phyloP scores from a whole-genome alignment of 495 filamentous ascomycete species.

The Lentithecium fluviatile region DNA sequence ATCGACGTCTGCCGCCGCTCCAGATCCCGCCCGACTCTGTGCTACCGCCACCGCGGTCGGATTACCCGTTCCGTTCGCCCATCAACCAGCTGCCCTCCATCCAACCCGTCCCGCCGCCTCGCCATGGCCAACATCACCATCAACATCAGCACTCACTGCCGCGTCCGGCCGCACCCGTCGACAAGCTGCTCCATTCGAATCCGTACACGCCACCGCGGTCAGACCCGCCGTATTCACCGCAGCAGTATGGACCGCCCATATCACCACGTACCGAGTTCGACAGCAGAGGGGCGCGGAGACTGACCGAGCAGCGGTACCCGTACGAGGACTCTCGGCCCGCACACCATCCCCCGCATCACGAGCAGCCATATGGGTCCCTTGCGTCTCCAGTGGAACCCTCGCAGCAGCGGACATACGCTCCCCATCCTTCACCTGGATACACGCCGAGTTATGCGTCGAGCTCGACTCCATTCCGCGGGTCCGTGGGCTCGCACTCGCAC shows the following conservation, averaged over 20 bases:
- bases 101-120: constrained; percentile 28
- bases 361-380: constrained; percentile 35
- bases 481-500: constrained; percentile 27
- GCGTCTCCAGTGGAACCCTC: constrained; percentile 35
- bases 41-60: constrained; percentile 22
- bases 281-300: constrained; percentile 17
- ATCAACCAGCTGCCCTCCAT: constrained; percentile 36
- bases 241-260: constrained; percentile 31
- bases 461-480: constrained; percentile 35
- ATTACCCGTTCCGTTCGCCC: constrained; percentile 33
- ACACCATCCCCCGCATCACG: constrained; percentile 27
- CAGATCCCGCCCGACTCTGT: constrained; percentile 35
- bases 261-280: constrained; percentile 30
- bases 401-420: constrained; percentile 33
- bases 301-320: constrained; percentile 30
- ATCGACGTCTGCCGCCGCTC: constrained; percentile 37
- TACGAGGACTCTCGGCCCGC: constrained; percentile 31
- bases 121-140: constrained; percentile 24
- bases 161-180: not conserved
- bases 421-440: constrained; percentile 37
- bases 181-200: no score
- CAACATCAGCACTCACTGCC: constrained; percentile 32
- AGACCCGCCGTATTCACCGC: constrained; percentile 38
- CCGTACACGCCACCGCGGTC: constrained; percentile 17
- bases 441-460: constrained; percentile 37